These are phyloP conservation scores for Rubus idaeus DNA, from an alignment of 306 rosid species.

Conservation along the genomic window DNA sequence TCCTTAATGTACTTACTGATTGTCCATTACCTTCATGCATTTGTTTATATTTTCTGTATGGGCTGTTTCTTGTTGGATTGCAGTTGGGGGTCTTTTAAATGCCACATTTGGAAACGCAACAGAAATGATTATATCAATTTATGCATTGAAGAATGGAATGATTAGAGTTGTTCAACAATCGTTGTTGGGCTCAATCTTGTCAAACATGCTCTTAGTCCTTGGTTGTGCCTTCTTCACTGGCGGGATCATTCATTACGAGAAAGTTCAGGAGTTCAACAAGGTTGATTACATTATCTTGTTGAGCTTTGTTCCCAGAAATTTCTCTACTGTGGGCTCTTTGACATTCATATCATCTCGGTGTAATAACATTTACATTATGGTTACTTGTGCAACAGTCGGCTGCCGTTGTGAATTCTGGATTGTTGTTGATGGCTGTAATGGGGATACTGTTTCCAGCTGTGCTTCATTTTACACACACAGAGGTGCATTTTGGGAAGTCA, in stretches of 20 bases:
- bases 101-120: constrained; percentile 94
- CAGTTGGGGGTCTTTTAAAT: constrained; percentile 93
- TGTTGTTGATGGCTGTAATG: constrained; percentile 94
- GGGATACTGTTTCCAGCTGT: constrained; percentile 86
- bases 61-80: constrained; percentile 26
- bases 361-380: constrained; percentile 21
- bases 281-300: constrained; percentile 35
- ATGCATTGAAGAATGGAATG: constrained; percentile 83
- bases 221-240: constrained; percentile 94
- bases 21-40: not conserved
- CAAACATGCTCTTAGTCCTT: constrained; percentile 91
- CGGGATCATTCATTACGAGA: constrained; percentile 60
- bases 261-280: constrained; percentile 68
- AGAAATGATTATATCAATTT: constrained; percentile 86
- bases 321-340: not conserved
- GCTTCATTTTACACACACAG: constrained; percentile 87
- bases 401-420: constrained; percentile 81
- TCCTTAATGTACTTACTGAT: not conserved
- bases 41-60: not conserved
- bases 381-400: constrained; percentile 61
- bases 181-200: constrained; percentile 81
- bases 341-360: constrained; percentile 10
- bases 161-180: constrained; percentile 95
- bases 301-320: not conserved
- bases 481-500: constrained; percentile 74